A percentile compares a stretch with the other conserved stretches of the same genome.
phyloP scores from a whole-genome alignment of 495 filamentous ascomycete genomes.

The Aspergillus biplanus region DNA sequence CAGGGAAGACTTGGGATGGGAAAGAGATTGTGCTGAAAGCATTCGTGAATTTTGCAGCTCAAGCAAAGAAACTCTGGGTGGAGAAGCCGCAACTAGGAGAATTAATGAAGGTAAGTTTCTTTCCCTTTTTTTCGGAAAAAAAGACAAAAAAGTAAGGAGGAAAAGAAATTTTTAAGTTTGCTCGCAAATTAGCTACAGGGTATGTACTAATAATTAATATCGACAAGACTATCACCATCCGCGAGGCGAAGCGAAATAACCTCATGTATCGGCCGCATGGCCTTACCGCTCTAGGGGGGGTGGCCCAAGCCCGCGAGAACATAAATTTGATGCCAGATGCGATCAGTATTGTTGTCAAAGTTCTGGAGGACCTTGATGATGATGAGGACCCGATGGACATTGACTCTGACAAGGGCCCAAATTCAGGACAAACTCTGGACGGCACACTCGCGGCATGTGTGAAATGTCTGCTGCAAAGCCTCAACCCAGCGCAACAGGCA shows the following conservation, averaged over 20 bases:
- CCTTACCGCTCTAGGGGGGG: constrained; percentile 70
- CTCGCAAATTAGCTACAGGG: constrained; percentile 7
- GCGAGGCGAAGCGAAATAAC: constrained; percentile 92
- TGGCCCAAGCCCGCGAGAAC: constrained; percentile 64
- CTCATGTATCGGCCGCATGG: constrained; percentile 76
- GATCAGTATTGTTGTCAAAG: constrained; percentile 59
- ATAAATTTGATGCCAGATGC: constrained; percentile 71
- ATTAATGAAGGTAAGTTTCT: constrained; percentile 55
- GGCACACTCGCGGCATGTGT: constrained; percentile 52
- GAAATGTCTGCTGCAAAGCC: constrained; percentile 49
- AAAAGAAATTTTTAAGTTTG: background rate
- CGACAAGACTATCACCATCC: constrained; percentile 62
- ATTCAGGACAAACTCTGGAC: constrained; percentile 35
- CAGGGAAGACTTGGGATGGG: constrained; percentile 89
- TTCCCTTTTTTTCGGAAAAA: background rate
- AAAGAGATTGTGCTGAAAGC: constrained; percentile 89
- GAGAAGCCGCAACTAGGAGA: constrained; percentile 48
- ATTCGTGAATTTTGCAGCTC: constrained; percentile 75
- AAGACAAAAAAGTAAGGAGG: background rate
- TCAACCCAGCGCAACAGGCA: constrained; percentile 38
- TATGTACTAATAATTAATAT: constrained; percentile 8
- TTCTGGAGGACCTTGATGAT: constrained; percentile 60
- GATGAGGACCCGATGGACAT: constrained; percentile 72
- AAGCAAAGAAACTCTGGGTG: constrained; percentile 62
- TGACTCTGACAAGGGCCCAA: constrained; percentile 50